Base-by-base conservation (phyloP, 345 rosid species). In the Kandelia obovata region DNA sequence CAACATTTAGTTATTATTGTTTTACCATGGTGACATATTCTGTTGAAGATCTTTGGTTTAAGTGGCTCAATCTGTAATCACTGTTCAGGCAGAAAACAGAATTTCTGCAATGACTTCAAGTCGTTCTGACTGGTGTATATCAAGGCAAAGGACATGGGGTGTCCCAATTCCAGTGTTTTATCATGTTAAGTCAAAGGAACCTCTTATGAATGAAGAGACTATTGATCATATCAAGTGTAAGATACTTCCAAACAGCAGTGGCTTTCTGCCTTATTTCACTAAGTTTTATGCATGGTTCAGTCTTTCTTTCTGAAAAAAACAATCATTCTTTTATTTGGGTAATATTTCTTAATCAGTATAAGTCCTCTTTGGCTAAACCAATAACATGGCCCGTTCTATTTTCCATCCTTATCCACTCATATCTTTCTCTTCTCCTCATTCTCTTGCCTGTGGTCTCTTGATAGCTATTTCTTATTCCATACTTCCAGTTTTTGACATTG, bases 141-240 rank as follows among this genome's bases (percentile, higher is more conserved):
- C 98, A 52, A 85, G 98, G 78, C 98, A 94, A 81, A 85, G 98
- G 79, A 81, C 91, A 53, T 91, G 98, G 98, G 97, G 98, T 67
- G 95, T 94, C 67, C 98, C 96, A 56, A 88, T 94, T 80, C 97
- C 97, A 27, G 98, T 86, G 43, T 91, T 94, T 73, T 94, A 89
- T 83, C 88, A 94, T 73, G 76, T 83, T 71, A 63, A 79, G 64
- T 78, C 98, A 72, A 89, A 74, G 83, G 96, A 89, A 77, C 96
- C 98, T 67, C 92, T 94, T 51, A 80, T 94, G 93, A 86, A 91
- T 77, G 88, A 84, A 71, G 96, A 91, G 80, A 91, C 93, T 59
- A 69, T 94, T 75, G 81, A 85, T 72, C 95, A 94, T 80, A 77
- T 94, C 77, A 89, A 79, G 65, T 83, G 98, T 91, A 91, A 83